Evolutionary conservation across 768 basidiomycete genomes (phyloP), one percentile per base, ranked within the genome.

Genomic region (Suillus occidentalis): DNA sequence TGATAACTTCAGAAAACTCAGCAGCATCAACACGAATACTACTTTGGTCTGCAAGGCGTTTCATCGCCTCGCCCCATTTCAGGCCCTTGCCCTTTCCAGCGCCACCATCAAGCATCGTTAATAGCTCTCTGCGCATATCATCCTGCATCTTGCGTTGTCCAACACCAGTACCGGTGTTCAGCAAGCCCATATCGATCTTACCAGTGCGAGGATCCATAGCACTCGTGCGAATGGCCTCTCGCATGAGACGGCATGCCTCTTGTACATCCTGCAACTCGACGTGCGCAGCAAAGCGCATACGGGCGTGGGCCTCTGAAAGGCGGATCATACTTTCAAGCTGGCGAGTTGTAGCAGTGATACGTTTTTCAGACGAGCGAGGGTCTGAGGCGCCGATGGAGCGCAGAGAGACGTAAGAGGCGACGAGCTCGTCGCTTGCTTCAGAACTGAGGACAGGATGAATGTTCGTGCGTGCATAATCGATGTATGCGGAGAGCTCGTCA

Each of bases 251-350:
- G 72, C 85, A 88, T 1, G 97, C 95, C 76, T 99, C 97, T 66
- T 84, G 82, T 37, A 99, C 97, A 72, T 99, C 97, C 62, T 82
- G 78, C 53, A 92, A 78, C 72, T 96, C 93, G 45, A 99, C 97
- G 61, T 85, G 84, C n/a, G 88, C 83, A 22, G 90, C 91, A 76
- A 97, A 91, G 0, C 95, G 87, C 97, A 99, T 98, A 39, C 96
- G 85, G 5, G 97, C 96, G 73, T 99, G 97, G 0, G 92, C 97
- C 78, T 99, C 97, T 0, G 92, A 90, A 34, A 99, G 87, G 6
- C 96, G 91, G 72, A 99, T 97, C 88, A 99, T 93, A 70, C 90
- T 92, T 78, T 99, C 97, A 18, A 99, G 87, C 76, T 99, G 97
- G 58, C 97, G 87, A 0, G 97, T 99, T 39, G 97, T 99, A 0